Conservation (phyloP, 257 asterid species). For the Solanum arcanum region DNA sequence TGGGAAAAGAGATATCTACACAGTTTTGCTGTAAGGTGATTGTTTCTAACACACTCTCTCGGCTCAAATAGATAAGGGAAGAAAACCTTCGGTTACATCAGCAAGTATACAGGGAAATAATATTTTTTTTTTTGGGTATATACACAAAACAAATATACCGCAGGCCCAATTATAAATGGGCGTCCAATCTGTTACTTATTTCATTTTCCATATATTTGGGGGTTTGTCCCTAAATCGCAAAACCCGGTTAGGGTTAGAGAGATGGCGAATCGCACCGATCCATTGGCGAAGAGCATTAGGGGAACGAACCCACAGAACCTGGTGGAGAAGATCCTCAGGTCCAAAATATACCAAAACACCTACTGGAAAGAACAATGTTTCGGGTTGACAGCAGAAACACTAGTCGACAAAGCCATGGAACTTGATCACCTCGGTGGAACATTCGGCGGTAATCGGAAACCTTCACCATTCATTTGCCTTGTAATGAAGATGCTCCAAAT, state of each 20-base stretch:
- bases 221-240: background rate
- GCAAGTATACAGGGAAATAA: background rate
- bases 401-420: constrained; percentile 98
- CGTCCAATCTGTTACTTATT: background rate
- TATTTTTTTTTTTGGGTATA: background rate
- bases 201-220: background rate
- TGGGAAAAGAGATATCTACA: background rate
- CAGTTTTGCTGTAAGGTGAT: background rate
- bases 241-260: background rate
- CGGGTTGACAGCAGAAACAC: constrained; percentile 94
- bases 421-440: constrained; percentile 95
- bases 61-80: background rate
- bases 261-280: constrained; percentile 95
- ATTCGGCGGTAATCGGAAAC: constrained; percentile 64
- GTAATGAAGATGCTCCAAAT: constrained; percentile 95
- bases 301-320: constrained; percentile 93
- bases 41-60: background rate
- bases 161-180: background rate
- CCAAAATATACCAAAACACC: constrained; percentile 74
- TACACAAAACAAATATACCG: background rate
- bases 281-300: constrained; percentile 75
- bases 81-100: background rate
- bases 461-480: constrained; percentile 85
- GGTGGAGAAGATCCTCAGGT: constrained; percentile 80
- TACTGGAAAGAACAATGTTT: constrained; percentile 97